Conservation (phyloP, 2,329 filamentous ascomycete species). For the Cladosporium sp. region DNA sequence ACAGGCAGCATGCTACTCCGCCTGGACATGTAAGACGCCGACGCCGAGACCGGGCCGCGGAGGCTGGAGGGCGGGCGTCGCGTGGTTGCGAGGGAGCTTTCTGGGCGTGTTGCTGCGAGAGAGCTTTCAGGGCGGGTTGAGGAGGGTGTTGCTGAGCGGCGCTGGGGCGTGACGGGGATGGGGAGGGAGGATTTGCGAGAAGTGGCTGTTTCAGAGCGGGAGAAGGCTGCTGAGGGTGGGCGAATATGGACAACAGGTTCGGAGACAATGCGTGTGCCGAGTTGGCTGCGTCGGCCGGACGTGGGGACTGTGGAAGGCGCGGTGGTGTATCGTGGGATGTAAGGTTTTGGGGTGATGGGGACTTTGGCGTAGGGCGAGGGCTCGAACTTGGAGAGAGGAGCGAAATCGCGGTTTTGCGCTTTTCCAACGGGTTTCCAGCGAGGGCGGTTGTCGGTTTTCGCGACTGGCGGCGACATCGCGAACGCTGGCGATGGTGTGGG, state of each 20-base stretch:
- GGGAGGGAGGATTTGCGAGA: slow-evolving; percentile 29
- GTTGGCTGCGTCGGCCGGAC: slow-evolving; percentile 1
- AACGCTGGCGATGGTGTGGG: slow-evolving; percentile 27
- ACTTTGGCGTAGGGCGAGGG: slow-evolving; percentile 37
- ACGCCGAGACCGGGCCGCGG: slow-evolving; percentile 16
- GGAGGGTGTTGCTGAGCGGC: neutral
- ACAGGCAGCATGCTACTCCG: slow-evolving; percentile 28
- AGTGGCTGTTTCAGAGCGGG: slow-evolving; percentile 24
- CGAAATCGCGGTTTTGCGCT: slow-evolving; percentile 30
- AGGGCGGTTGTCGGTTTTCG: slow-evolving; percentile 28
- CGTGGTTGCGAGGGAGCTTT: neutral
- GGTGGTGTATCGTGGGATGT: slow-evolving; percentile 25
- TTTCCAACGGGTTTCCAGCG: slow-evolving; percentile 29
- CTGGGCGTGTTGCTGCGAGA: slow-evolving; percentile 21
- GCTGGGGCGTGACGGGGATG: slow-evolving; percentile 20
- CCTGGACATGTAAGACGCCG: slow-evolving; percentile 19
- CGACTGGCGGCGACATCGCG: slow-evolving; percentile 24
- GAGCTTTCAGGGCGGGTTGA: slow-evolving; percentile 9
- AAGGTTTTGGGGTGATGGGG: slow-evolving; percentile 31
- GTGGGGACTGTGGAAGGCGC: slow-evolving; percentile 24
- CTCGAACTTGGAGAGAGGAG: slow-evolving; percentile 36
- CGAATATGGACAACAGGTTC: slow-evolving; percentile 19
- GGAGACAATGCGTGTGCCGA: slow-evolving; percentile 20
- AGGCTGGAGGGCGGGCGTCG: slow-evolving; percentile 26
- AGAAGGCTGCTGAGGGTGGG: slow-evolving; percentile 24